Evolutionary conservation across 495 filamentous ascomycete species (phyloP).

Genomic region (Penicillium manginii): DNA sequence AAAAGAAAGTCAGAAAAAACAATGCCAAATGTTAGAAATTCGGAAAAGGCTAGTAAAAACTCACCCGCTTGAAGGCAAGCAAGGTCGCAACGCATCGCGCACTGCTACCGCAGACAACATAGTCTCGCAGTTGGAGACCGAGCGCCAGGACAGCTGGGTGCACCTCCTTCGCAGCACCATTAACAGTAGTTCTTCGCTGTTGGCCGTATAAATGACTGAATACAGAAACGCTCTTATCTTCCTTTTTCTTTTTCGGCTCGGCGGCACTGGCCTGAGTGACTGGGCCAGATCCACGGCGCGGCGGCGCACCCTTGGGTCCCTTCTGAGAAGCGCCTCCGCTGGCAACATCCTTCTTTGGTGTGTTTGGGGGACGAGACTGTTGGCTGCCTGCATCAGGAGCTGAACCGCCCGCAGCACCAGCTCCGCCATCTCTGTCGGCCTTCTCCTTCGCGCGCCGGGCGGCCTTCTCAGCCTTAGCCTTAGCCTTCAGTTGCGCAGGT

Average conservation of each 20-base stretch:
- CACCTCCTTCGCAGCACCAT: constrained; percentile 82
- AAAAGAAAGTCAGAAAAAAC: constrained; percentile 15
- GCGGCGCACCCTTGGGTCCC: constrained; percentile 41
- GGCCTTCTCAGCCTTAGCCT: constrained; percentile 77
- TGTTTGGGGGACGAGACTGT: constrained; percentile 35
- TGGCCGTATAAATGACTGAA: constrained; percentile 87
- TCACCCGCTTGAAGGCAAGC: constrained; percentile 84
- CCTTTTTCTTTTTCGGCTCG: constrained; percentile 52
- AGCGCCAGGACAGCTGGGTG: constrained; percentile 85
- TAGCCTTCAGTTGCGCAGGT: constrained; percentile 72
- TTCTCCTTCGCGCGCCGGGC: constrained; percentile 69
- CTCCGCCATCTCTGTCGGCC: constrained; percentile 44
- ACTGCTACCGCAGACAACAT: constrained; percentile 87
- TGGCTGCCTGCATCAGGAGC: constrained; percentile 21
- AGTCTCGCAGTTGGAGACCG: constrained; percentile 88
- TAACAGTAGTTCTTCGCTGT: constrained; percentile 67
- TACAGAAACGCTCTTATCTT: constrained; percentile 74
- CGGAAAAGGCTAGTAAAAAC: constrained; percentile 21
- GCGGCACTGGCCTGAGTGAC: constrained; percentile 35
- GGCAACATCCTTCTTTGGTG: constrained; percentile 50
- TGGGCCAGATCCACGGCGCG: constrained; percentile 45
- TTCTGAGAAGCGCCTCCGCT: constrained; percentile 34
- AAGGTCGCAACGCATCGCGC: constrained; percentile 86
- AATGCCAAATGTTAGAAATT: not conserved
- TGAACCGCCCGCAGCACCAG: constrained; percentile 29